These are phyloP conservation scores for Leccinum disarticulatum DNA, from an alignment of 768 basidiomycete genomes.

Conservation along the genomic window DNA sequence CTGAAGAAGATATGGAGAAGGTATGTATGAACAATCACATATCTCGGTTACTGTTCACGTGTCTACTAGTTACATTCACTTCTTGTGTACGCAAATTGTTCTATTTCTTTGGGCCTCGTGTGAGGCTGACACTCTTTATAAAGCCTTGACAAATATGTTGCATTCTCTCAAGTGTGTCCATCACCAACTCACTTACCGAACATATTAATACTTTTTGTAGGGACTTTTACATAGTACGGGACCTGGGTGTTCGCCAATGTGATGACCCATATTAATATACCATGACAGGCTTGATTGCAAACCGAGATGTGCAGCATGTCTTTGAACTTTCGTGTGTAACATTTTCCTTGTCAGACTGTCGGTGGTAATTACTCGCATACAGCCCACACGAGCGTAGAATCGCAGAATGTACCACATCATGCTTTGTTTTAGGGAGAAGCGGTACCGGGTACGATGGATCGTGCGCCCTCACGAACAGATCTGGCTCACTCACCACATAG, in stretches of 20 bases:
- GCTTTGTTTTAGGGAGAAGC: conserved; percentile 67
- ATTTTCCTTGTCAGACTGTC: conserved; percentile 14
- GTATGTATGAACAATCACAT: conserved; percentile 27
- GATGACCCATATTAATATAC: background rate
- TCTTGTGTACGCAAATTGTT: conserved; percentile 46
- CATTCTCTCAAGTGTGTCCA: conserved; percentile 28
- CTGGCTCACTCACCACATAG: conserved; percentile 31
- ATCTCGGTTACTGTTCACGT: background rate
- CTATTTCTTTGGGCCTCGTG: background rate
- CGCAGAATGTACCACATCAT: conserved; percentile 57
- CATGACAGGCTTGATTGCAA: conserved; percentile 23
- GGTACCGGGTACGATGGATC: conserved; percentile 59
- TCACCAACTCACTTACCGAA: conserved; percentile 30
- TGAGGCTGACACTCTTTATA: conserved; percentile 43
- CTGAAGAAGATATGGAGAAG: conserved; percentile 47
- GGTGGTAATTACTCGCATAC: background rate
- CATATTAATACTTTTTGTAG: conserved; percentile 26
- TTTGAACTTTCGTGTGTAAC: conserved; percentile 27
- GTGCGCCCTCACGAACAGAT: background rate
- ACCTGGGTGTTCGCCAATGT: background rate
- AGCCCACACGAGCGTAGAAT: conserved; percentile 53
- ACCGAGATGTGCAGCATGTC: conserved; percentile 26
- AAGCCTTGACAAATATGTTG: conserved; percentile 34
- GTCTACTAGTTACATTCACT: conserved; percentile 55
- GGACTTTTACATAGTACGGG: conserved; percentile 25